phyloP scores from a whole-genome alignment of 805 yeast species.

The Kodamaea laetipori region DNA sequence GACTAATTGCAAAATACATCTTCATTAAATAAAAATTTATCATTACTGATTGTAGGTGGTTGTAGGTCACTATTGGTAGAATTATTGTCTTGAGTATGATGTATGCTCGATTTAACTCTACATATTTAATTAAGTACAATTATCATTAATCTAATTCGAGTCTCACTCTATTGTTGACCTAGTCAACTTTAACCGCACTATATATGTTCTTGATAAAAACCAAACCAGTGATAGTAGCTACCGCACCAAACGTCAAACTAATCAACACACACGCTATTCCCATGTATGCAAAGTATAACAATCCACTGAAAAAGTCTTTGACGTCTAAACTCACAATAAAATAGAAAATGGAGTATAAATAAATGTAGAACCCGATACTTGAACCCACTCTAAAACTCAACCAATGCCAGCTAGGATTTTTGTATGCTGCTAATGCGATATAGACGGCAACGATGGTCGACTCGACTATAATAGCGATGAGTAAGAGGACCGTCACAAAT shows the following conservation, averaged over 20 bases:
- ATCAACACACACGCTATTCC: constrained; percentile 61
- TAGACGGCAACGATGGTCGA: constrained; percentile 71
- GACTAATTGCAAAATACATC: constrained; percentile 50
- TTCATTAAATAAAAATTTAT: no score
- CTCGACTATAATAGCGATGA: constrained; percentile 67
- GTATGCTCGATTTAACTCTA: no score
- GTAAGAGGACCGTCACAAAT: constrained; percentile 57
- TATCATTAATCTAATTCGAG: constrained; percentile 3
- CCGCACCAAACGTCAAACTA: constrained; percentile 73
- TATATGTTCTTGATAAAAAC: constrained; percentile 65
- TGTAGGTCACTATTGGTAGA: no score
- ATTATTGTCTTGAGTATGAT: no score
- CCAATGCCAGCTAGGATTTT: constrained; percentile 81
- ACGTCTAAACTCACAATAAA: constrained; percentile 57
- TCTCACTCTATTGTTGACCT: constrained; percentile 15
- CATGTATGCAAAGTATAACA: constrained; percentile 74
- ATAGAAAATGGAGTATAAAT: constrained; percentile 68
- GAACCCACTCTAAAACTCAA: constrained; percentile 67
- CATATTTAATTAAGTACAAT: neutral
- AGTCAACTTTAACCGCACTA: constrained; percentile 58
- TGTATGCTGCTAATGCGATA: constrained; percentile 54
- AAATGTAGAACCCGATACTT: constrained; percentile 72
- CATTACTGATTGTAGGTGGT: no score
- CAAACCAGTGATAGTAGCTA: constrained; percentile 69
- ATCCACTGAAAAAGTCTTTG: constrained; percentile 63